Percentiles rank a stretch among this genome's conserved stretches.
Conservation (phyloP, 345 rosid genomes). For the Lumnitzera littorea region DNA sequence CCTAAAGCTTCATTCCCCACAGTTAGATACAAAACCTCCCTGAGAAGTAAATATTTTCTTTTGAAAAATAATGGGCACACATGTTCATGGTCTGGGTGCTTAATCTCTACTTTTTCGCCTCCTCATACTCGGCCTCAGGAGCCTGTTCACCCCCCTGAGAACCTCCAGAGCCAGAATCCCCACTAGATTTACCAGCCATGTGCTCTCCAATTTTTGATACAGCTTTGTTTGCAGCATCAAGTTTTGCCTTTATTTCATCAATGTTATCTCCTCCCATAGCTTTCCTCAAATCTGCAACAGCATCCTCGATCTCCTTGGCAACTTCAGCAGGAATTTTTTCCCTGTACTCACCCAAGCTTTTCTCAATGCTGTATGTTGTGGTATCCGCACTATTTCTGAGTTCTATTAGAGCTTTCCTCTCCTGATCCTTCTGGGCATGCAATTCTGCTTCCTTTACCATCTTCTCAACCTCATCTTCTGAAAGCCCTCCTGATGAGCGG, state of each 20-base stretch:
- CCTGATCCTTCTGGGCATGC: slow-evolving; percentile 69
- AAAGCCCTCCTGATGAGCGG: slow-evolving; percentile 82
- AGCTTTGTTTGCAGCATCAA: slow-evolving; percentile 27
- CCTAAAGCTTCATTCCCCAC: no score
- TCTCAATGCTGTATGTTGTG: slow-evolving; percentile 24
- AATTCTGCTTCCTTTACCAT: slow-evolving; percentile 63
- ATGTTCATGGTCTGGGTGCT: no score
- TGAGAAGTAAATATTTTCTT: no score
- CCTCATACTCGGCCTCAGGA: slow-evolving; percentile 30
- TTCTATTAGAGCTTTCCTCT: slow-evolving; percentile 37
- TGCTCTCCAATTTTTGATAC: slow-evolving; percentile 31
- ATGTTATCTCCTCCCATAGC: slow-evolving; percentile 18
- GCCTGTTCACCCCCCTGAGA: slow-evolving; percentile 16
- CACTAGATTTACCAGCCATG: slow-evolving; percentile 13
- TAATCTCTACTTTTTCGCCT: slow-evolving; percentile 20
- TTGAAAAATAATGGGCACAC: no score
- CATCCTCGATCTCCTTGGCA: slow-evolving; percentile 24
- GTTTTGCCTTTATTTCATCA: slow-evolving; percentile 22
- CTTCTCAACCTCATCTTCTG: slow-evolving; percentile 59
- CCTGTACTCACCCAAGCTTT: slow-evolving; percentile 25
- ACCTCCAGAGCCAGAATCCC: slow-evolving; percentile 4
- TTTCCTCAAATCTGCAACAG: slow-evolving; percentile 20
- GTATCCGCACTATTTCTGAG: slow-evolving; percentile 24
- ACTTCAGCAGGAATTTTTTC: slow-evolving; percentile 25
- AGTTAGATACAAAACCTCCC: no score